Evolutionary conservation across 768 basidiomycete genomes (phyloP).

Genomic region (Tylopilus felleus): DNA sequence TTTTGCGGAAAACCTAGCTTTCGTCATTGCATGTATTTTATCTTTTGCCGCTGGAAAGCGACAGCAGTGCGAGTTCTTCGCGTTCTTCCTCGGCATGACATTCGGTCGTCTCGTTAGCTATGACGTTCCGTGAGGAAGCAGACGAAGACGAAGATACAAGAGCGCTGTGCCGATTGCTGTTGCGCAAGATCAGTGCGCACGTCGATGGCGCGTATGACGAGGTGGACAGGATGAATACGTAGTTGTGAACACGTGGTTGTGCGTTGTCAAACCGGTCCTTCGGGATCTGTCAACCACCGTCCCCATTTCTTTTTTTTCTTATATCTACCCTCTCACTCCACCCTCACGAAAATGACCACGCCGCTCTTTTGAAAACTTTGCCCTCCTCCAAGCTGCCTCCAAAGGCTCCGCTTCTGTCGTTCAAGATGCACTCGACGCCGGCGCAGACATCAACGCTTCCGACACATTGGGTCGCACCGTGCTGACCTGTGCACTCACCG

Average conservation of each 20-base stretch:
- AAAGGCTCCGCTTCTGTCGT: conserved; percentile 55
- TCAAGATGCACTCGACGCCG: conserved; percentile 48
- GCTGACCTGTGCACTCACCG: conserved; percentile 67
- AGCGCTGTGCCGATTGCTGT: conserved; percentile 56
- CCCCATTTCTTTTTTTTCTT: conserved; percentile 4
- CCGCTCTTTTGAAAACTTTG: conserved; percentile 39
- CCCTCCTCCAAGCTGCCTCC: conserved; percentile 54
- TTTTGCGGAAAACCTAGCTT: background rate
- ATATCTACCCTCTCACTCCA: conserved; percentile 21
- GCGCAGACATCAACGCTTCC: conserved; percentile 66
- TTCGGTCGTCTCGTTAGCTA: conserved; percentile 44
- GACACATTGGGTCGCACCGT: conserved; percentile 60
- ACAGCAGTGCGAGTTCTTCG: conserved; percentile 10
- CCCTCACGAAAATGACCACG: conserved; percentile 32
- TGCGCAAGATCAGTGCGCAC: conserved; percentile 62
- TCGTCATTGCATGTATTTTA: conserved; percentile 17
- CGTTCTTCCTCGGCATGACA: conserved; percentile 31
- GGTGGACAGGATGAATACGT: conserved; percentile 53
- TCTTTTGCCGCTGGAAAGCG: conserved; percentile 17
- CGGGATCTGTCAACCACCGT: conserved; percentile 51
- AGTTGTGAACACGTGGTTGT: conserved; percentile 61
- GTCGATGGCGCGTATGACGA: conserved; percentile 57
- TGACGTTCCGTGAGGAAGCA: conserved; percentile 50
- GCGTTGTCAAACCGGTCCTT: conserved; percentile 61
- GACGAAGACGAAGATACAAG: conserved; percentile 62